Base-by-base conservation (phyloP, 805 yeast species). In the Candida saitoana region DNA sequence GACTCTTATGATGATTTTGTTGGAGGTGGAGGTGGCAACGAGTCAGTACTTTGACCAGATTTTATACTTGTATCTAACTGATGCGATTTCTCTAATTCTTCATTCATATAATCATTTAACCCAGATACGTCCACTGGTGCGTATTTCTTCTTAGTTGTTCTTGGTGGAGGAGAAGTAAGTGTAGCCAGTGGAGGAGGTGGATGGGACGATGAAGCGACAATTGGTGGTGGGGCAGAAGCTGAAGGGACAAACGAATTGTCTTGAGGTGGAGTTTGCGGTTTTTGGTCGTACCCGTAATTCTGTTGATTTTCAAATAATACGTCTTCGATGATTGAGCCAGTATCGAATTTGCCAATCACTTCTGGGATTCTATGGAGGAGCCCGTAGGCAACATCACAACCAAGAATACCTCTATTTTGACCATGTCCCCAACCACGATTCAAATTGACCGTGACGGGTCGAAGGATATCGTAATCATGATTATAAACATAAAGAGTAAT, bases 321-420 rank as follows among this genome's bases (percentile, higher is more conserved):
- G 50, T 65, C 71, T 32, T 63, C 68, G 18, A 53, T 50, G 11
- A 63, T 39, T n/a, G 58, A 50, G 11, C 51, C 51, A 18, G 44
- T 48, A n/a, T 68, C 76, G 54, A 74, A 78, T 44, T 75, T 73
- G 0, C 76, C 77, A 7, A 72, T 56, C 4, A 79, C 84, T 44
- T 80, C 78, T 1, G 98, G 96, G n/a, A 87, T 63, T 46, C 93
- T 69, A 57, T 91, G 98, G 39, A 91, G 67, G 39, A 85, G 72
- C 0, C 99, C 99, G 54, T 89, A 90, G 0, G 97, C 98, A 15
- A 91, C 95, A 49, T 90, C 95, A 64, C 96, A 89, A 2, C 99
- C 99, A 29, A 91, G 65, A 29, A 88, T 69, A 1, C 96, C 96
- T 49, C 69, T 75, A 12, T 90, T 88, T 12, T 58, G 63, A 7